Base-by-base conservation (phyloP, 202 grass and related monocot species). In the Carex arenaria region DNA sequence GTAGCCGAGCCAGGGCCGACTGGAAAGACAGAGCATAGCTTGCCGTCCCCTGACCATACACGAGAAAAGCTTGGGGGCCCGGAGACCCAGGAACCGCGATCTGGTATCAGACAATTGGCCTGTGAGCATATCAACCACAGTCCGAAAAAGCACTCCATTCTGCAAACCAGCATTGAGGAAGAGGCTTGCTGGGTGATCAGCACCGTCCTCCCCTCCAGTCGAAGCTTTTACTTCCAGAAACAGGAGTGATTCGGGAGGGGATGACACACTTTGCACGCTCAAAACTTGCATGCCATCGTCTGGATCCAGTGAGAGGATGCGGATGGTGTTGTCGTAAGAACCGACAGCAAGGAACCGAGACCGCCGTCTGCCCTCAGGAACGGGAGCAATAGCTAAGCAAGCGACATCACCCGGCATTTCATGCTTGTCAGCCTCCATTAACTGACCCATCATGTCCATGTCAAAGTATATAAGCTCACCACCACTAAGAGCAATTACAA, bases 381-480 rank as follows among this genome's bases (percentile, higher is more conserved):
- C 91, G 0, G 93, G 93, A 0, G 93, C 93, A 84, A 98, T 92
- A 60, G 90, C 93, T 84, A 98, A 75, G 83, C 95, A 98, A 6
- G 95, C 93, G 43, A 98, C 89, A 85, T 98, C 95, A 47, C 95
- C 95, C 68, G 95, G 90, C 95, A 98, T 98, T 80, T 98, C 95
- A 78, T 95, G 89, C 85, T 98, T 98, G 81, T 95, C 95, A 42
- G 93, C 93, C 75, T 98, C 95, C 89, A 98, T 98, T 66, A 98
- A 89, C 81, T 98, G 89, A 75, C 95, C 95, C 67, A 91, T 95
- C 89, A 95, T 90, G 49, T 95, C 93, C 91, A 98, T 98, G 80
- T 95, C 95, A 86, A 98, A 98, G 84, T 98, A 95, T 55, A 95
- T 93, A 76, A 98, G 95, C 83, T 95, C 93, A 65, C 93, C 95